A percentile compares a stretch with the other conserved stretches of the same genome.
Conservation (phyloP, 192 early-diverging fungal genomes). For the Backusella tarrabulga region DNA sequence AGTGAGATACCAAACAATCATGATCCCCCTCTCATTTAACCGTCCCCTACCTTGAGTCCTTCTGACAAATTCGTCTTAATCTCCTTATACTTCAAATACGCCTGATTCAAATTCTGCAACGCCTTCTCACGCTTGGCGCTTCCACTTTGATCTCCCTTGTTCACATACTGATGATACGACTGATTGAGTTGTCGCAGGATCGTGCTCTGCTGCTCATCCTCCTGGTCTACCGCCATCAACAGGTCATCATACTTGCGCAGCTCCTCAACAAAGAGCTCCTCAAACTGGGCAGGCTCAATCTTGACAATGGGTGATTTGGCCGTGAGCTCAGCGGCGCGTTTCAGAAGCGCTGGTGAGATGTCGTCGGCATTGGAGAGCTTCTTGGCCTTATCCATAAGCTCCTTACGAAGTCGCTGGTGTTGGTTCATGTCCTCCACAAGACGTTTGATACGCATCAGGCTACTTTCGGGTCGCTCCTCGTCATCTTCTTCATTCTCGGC, state of each 20-base stretch:
- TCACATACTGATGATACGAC: slow-evolving; percentile 66
- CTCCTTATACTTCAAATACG: slow-evolving; percentile 72
- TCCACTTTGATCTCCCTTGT: slow-evolving; percentile 53
- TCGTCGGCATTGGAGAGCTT: slow-evolving; percentile 72
- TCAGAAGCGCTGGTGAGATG: slow-evolving; percentile 66
- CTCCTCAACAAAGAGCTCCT: slow-evolving; percentile 69
- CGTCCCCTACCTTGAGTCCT: slow-evolving; percentile 60
- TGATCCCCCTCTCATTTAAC: background rate
- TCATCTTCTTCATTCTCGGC: slow-evolving; percentile 2
- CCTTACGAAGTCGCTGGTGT: slow-evolving; percentile 30
- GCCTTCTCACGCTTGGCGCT: slow-evolving; percentile 73
- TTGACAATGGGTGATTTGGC: slow-evolving; percentile 61
- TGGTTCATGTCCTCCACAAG: slow-evolving; percentile 21
- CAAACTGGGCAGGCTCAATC: slow-evolving; percentile 75
- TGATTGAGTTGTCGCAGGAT: slow-evolving; percentile 58
- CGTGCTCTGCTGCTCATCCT: slow-evolving; percentile 61
- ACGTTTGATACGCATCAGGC: slow-evolving; percentile 13
- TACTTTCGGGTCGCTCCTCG: background rate
- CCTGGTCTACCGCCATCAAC: slow-evolving; percentile 52
- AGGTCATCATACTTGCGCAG: slow-evolving; percentile 72
- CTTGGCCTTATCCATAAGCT: slow-evolving; percentile 66
- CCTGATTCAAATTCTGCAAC: slow-evolving; percentile 73
- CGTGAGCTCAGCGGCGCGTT: slow-evolving; percentile 64
- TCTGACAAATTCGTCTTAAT: slow-evolving; percentile 75
- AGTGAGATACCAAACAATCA: background rate